Conservation (phyloP, 345 rosid species). For the Nephelium lappaceum region DNA sequence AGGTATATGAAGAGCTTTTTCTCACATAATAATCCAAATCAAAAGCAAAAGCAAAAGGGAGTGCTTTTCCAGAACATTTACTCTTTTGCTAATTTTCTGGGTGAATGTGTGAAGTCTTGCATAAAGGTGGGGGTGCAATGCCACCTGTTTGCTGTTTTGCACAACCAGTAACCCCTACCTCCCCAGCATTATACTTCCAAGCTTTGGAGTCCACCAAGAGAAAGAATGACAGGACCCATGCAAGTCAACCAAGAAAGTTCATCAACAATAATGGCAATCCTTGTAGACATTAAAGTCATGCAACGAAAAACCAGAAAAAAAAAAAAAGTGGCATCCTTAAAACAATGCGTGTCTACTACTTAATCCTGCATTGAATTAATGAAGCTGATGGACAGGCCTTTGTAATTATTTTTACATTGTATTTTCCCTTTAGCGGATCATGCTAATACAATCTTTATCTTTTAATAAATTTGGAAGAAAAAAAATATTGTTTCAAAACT, state of each 20-base stretch:
- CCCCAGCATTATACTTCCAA: neutral
- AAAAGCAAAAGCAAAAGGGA: constrained; percentile 1
- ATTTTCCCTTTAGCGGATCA: too few species aligned
- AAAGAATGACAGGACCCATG: neutral
- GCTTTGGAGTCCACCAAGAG: neutral
- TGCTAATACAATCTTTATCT: too few species aligned
- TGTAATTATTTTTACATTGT: neutral
- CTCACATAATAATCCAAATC: neutral
- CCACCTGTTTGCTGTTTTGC: neutral
- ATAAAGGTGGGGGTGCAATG: neutral
- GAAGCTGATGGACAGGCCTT: neutral
- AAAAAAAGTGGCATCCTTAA: neutral
- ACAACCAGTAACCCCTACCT: neutral
- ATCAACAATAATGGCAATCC: neutral
- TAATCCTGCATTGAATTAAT: too few species aligned
- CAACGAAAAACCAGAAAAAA: neutral
- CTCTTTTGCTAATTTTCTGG: neutral
- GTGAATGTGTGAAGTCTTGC: neutral
- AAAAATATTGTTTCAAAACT: too few species aligned
- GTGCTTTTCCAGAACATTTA: neutral
- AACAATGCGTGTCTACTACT: neutral
- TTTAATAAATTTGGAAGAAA: too few species aligned
- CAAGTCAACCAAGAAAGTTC: neutral
- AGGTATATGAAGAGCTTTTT: neutral
- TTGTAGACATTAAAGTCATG: neutral